A percentile compares a stretch with the other conserved stretches of the same genome.
Evolutionary conservation across 2,329 filamentous ascomycete genomes (phyloP).

Genomic region (Cladosporium sp.): DNA sequence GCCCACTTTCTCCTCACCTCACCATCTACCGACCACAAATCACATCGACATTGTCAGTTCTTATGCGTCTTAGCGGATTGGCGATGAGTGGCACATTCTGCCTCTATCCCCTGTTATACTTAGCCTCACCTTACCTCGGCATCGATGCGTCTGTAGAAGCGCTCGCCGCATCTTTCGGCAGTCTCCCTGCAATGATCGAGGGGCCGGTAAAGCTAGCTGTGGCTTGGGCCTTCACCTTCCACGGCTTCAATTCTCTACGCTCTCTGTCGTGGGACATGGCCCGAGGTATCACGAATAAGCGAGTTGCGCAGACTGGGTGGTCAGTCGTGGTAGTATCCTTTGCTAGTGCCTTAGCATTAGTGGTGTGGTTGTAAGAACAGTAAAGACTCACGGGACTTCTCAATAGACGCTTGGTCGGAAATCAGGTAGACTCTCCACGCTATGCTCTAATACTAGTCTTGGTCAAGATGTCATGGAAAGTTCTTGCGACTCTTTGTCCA

Average conservation of each 20-base stretch:
- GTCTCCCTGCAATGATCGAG: not conserved
- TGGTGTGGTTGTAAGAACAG: not conserved
- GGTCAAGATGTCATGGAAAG: too few relatives aligned
- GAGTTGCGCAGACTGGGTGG: not conserved
- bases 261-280: not conserved
- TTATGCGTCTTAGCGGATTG: constrained; percentile 3
- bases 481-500: too few relatives aligned
- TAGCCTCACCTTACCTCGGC: not conserved
- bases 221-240: not conserved
- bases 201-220: not conserved
- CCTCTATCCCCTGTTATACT: constrained; percentile 1
- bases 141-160: not conserved
- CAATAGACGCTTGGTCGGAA: too few relatives aligned
- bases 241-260: not conserved
- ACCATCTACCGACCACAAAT: constrained; percentile 8
- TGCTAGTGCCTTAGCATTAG: not conserved
- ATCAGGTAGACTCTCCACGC: too few relatives aligned
- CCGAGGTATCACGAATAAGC: not conserved
- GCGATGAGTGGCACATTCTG: constrained; percentile 3
- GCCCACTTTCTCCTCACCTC: constrained; percentile 4
- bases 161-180: not conserved
- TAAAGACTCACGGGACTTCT: not conserved
- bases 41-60: constrained; percentile 5
- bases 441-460: too few relatives aligned
- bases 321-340: not conserved